These are phyloP conservation scores for Zygosaccharomyces gambellarensis DNA, from an alignment of 805 yeast species.

Conservation along the genomic window DNA sequence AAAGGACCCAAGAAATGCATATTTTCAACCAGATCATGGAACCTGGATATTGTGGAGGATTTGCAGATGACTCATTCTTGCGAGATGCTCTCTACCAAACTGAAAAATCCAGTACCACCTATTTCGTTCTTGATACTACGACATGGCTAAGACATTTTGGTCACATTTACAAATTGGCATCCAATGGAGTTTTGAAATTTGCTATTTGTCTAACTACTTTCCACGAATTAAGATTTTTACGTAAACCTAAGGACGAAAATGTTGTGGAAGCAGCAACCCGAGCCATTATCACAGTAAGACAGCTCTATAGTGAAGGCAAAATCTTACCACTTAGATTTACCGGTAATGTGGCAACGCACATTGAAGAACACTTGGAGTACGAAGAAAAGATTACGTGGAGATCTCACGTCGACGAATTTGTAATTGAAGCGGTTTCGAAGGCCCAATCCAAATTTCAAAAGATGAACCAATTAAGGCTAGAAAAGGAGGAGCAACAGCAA, in stretches of 20 bases:
- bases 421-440: constrained; percentile 48
- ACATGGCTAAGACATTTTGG: constrained; percentile 79
- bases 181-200: constrained; percentile 51
- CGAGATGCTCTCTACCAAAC: constrained; percentile 50
- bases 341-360: constrained; percentile 59
- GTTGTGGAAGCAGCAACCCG: constrained; percentile 79
- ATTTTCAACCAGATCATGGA: constrained; percentile 10
- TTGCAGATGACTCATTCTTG: constrained; percentile 15
- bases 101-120: constrained; percentile 53
- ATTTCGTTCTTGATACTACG: constrained; percentile 65
- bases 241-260: constrained; percentile 64
- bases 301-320: constrained; percentile 51
- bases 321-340: constrained; percentile 59
- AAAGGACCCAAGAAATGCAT: constrained; percentile 7
- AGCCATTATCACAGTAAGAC: constrained; percentile 67
- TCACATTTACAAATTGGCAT: constrained; percentile 59
- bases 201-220: constrained; percentile 69
- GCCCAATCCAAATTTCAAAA: constrained; percentile 28
- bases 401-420: constrained; percentile 62
- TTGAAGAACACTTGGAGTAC: constrained; percentile 66
- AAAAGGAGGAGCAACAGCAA: constrained; percentile 9
- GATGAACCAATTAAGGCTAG: constrained; percentile 3
- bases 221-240: constrained; percentile 64
- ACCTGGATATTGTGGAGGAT: constrained; percentile 1
- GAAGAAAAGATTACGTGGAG: constrained; percentile 69